These are phyloP conservation scores for Neonectria faginata DNA, from an alignment of 2,329 filamentous ascomycete species.

Conservation along the genomic window DNA sequence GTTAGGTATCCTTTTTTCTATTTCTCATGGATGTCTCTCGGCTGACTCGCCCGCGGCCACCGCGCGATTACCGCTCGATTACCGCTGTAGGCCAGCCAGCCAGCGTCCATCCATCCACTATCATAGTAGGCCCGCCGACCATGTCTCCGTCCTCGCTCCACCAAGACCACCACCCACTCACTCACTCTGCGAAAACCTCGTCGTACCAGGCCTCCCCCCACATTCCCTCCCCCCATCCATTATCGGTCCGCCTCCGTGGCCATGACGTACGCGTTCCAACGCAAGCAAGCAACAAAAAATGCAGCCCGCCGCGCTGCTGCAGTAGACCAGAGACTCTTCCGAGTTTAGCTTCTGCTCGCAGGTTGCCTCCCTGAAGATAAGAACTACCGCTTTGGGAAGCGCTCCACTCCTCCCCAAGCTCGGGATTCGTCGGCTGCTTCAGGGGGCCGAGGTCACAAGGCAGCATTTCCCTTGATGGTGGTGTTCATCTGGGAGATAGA, in stretches of 20 bases:
- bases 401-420: constrained; percentile 15
- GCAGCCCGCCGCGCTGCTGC: background rate
- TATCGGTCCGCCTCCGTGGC: background rate
- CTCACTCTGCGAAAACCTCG: no score
- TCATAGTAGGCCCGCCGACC: background rate
- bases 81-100: background rate
- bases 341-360: background rate
- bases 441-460: constrained; percentile 14
- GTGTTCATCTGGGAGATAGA: background rate
- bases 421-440: constrained; percentile 13
- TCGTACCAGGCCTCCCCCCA: background rate
- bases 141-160: background rate
- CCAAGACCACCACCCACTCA: no score
- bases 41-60: background rate
- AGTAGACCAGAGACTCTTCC: background rate
- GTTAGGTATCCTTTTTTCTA: no score
- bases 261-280: constrained; percentile 5
- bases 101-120: background rate
- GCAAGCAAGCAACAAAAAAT: background rate
- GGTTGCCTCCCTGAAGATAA: constrained; percentile 18
- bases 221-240: background rate
- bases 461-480: background rate
- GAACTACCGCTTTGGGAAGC: constrained; percentile 23
- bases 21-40: background rate
- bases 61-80: constrained; percentile 10